Evolutionary conservation across 1,284 basidiomycete genomes (phyloP).

Genomic region (Ganoderma sp.): DNA sequence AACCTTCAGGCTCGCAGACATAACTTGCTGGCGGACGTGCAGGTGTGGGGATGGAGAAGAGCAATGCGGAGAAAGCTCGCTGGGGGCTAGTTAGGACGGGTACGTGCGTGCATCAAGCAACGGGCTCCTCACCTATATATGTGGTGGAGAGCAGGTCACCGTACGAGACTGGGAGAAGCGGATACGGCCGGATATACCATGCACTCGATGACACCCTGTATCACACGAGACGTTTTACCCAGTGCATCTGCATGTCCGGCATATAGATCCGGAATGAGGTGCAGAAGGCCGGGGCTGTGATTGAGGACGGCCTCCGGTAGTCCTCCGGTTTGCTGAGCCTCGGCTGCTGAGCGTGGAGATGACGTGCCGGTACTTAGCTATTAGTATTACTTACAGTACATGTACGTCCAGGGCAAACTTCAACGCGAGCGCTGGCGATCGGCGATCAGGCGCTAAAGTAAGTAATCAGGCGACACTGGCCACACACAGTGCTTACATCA

Average conservation of each 20-base stretch:
- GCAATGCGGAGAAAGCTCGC: neutral
- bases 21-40: slow-evolving; percentile 10
- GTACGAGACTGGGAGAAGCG: neutral
- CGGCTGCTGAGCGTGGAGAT: too few species aligned
- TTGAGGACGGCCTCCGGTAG: neutral
- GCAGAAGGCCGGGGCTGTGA: neutral
- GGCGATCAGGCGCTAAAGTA: too few species aligned
- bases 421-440: too few species aligned
- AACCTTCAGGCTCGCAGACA: slow-evolving; percentile 6
- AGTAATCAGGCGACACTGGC: too few species aligned
- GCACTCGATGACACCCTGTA: neutral
- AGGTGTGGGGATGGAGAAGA: neutral
- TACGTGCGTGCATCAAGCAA: neutral
- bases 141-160: neutral
- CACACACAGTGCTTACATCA: neutral
- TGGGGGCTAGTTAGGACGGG: neutral
- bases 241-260: slow-evolving; percentile 1
- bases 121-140: neutral
- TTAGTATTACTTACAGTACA: too few species aligned
- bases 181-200: neutral
- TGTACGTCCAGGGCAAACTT: too few species aligned
- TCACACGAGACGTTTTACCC: neutral
- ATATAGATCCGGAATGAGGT: neutral
- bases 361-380: too few species aligned
- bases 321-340: too few species aligned